phyloP scores from a whole-genome alignment of 2,329 filamentous ascomycete genomes.

The Orbilia oligospora region DNA sequence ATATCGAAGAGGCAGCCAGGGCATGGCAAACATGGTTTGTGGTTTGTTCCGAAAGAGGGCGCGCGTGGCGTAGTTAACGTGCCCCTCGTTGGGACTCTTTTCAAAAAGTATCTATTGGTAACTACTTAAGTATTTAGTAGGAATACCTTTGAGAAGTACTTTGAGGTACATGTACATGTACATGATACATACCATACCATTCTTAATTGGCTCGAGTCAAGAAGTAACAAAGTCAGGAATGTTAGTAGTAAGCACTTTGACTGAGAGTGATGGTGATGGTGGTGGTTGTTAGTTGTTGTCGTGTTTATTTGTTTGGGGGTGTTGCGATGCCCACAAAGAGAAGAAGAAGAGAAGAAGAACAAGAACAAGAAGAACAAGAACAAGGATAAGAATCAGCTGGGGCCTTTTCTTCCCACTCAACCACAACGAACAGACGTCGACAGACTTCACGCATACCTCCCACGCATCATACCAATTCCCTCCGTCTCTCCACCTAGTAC shows the following conservation, averaged over 20 bases:
- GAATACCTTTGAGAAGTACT: neutral
- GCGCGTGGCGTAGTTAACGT: constrained; percentile 5
- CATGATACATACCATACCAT: neutral
- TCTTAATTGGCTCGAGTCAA: neutral
- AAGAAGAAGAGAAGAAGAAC: neutral
- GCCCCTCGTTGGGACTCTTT: neutral
- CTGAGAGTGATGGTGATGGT: neutral
- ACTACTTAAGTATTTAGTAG: neutral
- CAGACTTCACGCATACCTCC: neutral
- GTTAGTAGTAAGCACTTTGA: no score
- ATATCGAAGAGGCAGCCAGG: no score
- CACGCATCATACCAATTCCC: no score
- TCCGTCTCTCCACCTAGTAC: neutral
- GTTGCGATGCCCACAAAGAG: constrained; percentile 27
- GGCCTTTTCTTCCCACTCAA: neutral
- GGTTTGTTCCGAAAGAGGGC: neutral
- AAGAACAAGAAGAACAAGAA: constrained; percentile 7
- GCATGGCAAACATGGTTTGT: constrained; percentile 5
- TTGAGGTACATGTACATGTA: neutral
- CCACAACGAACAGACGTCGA: neutral
- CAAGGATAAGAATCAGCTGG: neutral
- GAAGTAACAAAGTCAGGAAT: neutral
- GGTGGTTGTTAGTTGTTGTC: neutral
- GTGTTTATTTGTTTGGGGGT: constrained; percentile 51
- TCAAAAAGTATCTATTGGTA: neutral